These are phyloP conservation scores for Meyerozyma sp. DNA, from an alignment of 1,139 yeast genomes.

Conservation along the genomic window DNA sequence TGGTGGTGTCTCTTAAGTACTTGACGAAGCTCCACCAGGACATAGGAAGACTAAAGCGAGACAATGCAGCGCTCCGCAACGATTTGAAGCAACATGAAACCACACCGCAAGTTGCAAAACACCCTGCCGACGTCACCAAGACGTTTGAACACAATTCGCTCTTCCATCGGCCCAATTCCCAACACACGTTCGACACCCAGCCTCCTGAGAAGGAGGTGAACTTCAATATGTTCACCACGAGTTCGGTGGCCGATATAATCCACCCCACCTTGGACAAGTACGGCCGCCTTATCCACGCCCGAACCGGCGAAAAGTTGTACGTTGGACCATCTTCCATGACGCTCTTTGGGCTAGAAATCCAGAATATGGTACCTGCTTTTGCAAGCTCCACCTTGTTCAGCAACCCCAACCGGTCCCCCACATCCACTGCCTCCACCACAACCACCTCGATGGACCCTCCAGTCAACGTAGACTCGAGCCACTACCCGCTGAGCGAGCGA, in stretches of 20 bases:
- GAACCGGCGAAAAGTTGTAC: constrained; percentile 69
- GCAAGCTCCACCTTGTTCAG: constrained; percentile 15
- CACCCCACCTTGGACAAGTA: constrained; percentile 66
- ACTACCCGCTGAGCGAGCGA: constrained; percentile 16
- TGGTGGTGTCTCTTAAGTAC: constrained; percentile 73
- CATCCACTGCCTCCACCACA: constrained; percentile 5
- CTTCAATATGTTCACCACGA: constrained; percentile 1
- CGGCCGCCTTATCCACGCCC: constrained; percentile 64
- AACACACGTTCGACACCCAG: background rate
- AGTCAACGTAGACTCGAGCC: constrained; percentile 6
- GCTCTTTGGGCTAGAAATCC: constrained; percentile 69
- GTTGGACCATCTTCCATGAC: constrained; percentile 84
- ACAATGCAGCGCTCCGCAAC: constrained; percentile 52
- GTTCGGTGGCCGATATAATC: constrained; percentile 35
- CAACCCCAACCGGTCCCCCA: constrained; percentile 5
- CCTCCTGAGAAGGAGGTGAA: background rate
- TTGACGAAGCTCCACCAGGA: constrained; percentile 65
- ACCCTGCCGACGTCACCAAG: background rate
- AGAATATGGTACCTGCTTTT: constrained; percentile 46
- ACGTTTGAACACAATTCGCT: constrained; percentile 1
- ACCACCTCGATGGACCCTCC: constrained; percentile 6
- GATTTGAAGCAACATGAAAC: constrained; percentile 27
- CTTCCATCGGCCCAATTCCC: constrained; percentile 1
- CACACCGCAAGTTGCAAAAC: background rate
- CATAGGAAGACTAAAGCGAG: constrained; percentile 45